Conservation (phyloP, 106 monocot genomes). For the Vanilla planifolia region DNA sequence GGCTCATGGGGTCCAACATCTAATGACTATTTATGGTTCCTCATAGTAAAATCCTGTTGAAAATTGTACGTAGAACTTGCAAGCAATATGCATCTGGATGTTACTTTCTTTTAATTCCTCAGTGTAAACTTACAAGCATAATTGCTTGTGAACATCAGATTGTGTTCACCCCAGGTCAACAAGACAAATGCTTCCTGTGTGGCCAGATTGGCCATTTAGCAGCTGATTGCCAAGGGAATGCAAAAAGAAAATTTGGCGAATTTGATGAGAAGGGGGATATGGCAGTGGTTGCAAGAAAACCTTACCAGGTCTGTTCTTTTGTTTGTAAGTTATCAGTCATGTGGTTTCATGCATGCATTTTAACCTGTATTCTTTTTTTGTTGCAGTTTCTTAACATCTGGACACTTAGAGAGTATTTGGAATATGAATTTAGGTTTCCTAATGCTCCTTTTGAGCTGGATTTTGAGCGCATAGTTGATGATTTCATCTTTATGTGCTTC, state of each 20-base stretch:
- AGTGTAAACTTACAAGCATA: background rate
- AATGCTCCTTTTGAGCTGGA: constrained; percentile 80
- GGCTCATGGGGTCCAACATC: too few relatives aligned
- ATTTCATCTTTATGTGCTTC: constrained; percentile 95
- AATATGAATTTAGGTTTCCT: constrained; percentile 82
- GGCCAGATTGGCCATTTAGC: constrained; percentile 97
- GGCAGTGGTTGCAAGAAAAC: constrained; percentile 59
- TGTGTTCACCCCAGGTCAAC: constrained; percentile 92
- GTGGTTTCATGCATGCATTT: background rate
- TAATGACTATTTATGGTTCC: too few relatives aligned
- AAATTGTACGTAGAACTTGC: background rate
- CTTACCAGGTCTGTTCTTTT: constrained; percentile 58
- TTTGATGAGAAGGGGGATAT: constrained; percentile 79
- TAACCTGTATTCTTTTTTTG: background rate
- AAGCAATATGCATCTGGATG: background rate
- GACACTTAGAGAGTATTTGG: constrained; percentile 91
- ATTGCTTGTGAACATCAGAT: constrained; percentile 36
- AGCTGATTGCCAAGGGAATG: constrained; percentile 87
- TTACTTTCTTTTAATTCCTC: background rate
- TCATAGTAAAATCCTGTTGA: background rate
- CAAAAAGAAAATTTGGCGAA: constrained; percentile 86
- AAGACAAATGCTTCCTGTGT: constrained; percentile 95
- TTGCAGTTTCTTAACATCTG: constrained; percentile 97
- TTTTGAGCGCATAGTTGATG: constrained; percentile 91
- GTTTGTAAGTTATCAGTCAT: background rate